Conservation (phyloP, 306 rosid species). For the Pyrus communis region DNA sequence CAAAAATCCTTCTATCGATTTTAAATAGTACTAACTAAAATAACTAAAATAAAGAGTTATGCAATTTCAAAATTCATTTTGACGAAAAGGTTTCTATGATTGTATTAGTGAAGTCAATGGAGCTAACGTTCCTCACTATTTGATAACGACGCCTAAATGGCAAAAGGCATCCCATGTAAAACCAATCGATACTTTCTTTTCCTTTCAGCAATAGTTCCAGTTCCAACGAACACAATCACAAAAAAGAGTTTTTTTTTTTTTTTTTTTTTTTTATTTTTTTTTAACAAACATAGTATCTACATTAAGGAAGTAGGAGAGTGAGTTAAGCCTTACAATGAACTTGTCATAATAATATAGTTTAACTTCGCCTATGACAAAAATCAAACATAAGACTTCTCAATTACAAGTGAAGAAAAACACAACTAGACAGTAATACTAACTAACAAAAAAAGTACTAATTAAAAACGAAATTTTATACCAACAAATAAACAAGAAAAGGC, state of each 20-base stretch:
- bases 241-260: neutral
- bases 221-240: neutral
- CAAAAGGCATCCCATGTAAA: neutral
- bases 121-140: neutral
- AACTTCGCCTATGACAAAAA: too few relatives aligned
- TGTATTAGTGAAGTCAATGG: neutral
- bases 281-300: too few relatives aligned
- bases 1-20: fast-evolving
- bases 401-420: too few relatives aligned
- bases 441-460: too few relatives aligned
- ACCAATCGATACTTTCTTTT: neutral
- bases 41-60: too few relatives aligned
- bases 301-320: fast-evolving
- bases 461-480: too few relatives aligned
- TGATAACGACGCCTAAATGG: neutral
- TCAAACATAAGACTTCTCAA: too few relatives aligned
- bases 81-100: neutral
- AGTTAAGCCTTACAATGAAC: too few relatives aligned
- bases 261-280: too few relatives aligned
- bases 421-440: fast-evolving
- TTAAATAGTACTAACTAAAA: too few relatives aligned
- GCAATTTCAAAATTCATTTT: too few relatives aligned
- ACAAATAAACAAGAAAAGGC: neutral
- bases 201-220: neutral
- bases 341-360: too few relatives aligned